Base-by-base conservation (phyloP, 2,329 filamentous ascomycete species). In the Fusarium cicatricum region DNA sequence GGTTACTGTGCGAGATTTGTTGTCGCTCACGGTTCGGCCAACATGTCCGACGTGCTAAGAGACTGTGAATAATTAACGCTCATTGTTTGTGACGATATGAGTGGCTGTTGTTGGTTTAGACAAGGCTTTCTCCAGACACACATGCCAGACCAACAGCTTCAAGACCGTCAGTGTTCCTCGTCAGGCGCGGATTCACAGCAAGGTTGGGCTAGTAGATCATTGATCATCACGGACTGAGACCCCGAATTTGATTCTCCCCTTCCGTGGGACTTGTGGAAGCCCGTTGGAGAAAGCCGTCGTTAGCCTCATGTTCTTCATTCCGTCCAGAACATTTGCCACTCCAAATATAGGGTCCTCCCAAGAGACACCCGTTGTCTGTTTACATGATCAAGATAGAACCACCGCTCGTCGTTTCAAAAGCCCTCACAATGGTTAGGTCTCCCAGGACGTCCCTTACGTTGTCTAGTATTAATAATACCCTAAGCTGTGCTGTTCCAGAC, bases 381-480 rank as follows among this genome's bases (percentile, higher is more conserved):
- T 21, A 7, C 21, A 21, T 21, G 7, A 7, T 21, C 4, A 21
- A 7, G 23, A 10, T 10, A 26, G 28, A 33, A 19, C 29, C 42
- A 61, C 58, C 41, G 41, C 50, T 51, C 45, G 50, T 44, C 52
- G 54, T 55, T 57, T 62, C 62, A 62, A 62, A 64, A 55, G 23
- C 40, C 53, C 58, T 60, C 50, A 51, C 52, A 42, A 42, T 45
- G 32, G 11, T 23, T 42, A 41, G 26, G 9, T 33, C 32, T 52
- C 38, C 31, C 57, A 58, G 32, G 58, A 34, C 41, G 42, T 56
- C 48, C 49, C 52, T 62, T 60, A 48, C 45, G 45, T 33, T 34
- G 32, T 26, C 19, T 19, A 40, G 32, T 55, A 62, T 60, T 57
- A 68, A 67, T 68, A 68, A 62, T 68, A 58, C 41, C 49, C 53